A percentile compares a stretch with the other conserved stretches of the same genome.
Conservation (phyloP, 2,329 filamentous ascomycete genomes). For the Colletotrichum coccodes region DNA sequence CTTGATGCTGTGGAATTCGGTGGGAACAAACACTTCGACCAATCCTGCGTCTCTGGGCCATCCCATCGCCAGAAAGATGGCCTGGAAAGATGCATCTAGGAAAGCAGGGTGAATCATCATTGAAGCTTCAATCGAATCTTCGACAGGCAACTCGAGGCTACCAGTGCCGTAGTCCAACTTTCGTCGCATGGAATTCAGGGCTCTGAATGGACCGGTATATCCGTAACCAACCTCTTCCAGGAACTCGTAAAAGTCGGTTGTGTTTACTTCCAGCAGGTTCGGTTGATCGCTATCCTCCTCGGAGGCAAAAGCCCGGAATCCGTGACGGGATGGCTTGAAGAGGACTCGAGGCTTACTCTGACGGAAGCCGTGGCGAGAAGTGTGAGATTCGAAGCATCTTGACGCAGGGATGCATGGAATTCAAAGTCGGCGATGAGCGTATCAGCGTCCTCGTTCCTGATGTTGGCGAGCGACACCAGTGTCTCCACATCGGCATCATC, state of each 20-base stretch:
- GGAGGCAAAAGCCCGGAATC: too few species aligned
- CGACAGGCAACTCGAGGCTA: not conserved
- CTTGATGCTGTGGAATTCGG: not conserved
- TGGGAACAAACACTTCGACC: not conserved
- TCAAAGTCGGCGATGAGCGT: not conserved
- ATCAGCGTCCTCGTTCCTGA: not conserved
- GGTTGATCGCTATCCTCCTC: too few species aligned
- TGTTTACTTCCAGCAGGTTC: constrained; percentile 3
- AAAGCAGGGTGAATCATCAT: constrained; percentile 4
- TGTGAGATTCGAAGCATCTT: not conserved
- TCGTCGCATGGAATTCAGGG: constrained; percentile 1
- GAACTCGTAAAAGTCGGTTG: not conserved
- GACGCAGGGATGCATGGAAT: not conserved
- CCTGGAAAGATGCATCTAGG: constrained; percentile 14
- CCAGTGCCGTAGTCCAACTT: constrained; percentile 7
- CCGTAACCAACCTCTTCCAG: constrained; percentile 3
- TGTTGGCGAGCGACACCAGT: not conserved
- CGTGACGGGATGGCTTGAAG: too few species aligned
- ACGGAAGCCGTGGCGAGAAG: constrained; percentile 1
- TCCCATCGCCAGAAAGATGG: not conserved
- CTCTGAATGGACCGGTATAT: constrained; percentile 1
- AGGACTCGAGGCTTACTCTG: not conserved
- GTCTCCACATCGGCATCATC: constrained; percentile 12
- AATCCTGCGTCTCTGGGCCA: constrained; percentile 1
- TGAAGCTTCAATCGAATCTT: not conserved